Conservation (phyloP, 768 basidiomycete species). For the Kwoniella pini region DNA sequence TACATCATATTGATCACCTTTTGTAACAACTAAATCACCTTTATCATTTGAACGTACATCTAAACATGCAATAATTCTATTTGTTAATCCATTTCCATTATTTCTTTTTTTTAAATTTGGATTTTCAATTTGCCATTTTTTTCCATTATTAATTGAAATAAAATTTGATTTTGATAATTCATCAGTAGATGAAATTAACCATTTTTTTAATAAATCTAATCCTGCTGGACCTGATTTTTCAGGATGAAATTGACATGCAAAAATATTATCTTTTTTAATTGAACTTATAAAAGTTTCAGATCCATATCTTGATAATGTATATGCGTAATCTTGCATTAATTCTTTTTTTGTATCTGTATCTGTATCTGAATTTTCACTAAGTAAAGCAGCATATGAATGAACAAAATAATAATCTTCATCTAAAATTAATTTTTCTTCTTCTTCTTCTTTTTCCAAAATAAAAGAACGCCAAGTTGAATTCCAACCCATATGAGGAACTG, state of each 20-base stretch:
- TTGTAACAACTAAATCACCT: constrained; percentile 97
- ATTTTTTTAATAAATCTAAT: constrained; percentile 72
- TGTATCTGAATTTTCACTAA: constrained; percentile 55
- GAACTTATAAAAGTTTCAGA: constrained; percentile 83
- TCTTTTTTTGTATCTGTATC: neutral
- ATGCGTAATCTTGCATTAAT: constrained; percentile 69
- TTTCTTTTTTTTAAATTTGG: constrained; percentile 45
- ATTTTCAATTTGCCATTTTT: constrained; percentile 29
- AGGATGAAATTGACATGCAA: constrained; percentile 94
- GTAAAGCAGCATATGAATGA: constrained; percentile 69
- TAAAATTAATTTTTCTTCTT: constrained; percentile 40
- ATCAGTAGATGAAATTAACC: constrained; percentile 62
- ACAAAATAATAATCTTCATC: constrained; percentile 86
- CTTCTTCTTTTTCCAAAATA: constrained; percentile 58
- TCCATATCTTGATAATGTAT: constrained; percentile 92
- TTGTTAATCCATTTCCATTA: constrained; percentile 65
- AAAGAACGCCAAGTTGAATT: constrained; percentile 65
- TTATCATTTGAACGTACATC: constrained; percentile 95
- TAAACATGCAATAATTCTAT: constrained; percentile 94
- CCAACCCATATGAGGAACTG: constrained; percentile 99
- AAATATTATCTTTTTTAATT: constrained; percentile 78
- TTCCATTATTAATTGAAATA: neutral
- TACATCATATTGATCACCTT: constrained; percentile 98
- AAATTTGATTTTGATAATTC: constrained; percentile 28
- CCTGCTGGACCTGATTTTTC: constrained; percentile 94